These are phyloP conservation scores for Rhodotorula babjevae DNA, from an alignment of 768 basidiomycete species.

Conservation along the genomic window DNA sequence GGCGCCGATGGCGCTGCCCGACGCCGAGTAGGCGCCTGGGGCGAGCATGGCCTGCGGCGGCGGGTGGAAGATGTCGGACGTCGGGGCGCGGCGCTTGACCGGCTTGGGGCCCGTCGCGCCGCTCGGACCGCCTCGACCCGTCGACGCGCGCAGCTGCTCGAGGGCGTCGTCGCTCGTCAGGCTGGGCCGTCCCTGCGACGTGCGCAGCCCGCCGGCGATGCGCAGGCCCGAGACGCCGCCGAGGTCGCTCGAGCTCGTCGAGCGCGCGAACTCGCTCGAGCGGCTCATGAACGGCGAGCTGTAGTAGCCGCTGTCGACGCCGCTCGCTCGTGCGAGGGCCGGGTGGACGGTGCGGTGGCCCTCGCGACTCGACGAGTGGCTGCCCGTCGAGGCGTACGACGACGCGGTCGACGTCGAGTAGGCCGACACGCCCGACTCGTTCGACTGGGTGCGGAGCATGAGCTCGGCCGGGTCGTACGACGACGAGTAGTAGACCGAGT, in stretches of 20 bases:
- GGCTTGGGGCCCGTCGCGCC: background rate
- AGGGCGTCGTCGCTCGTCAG: background rate
- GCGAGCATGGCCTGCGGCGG: conserved; percentile 34
- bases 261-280: background rate
- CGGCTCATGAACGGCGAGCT: too few species aligned
- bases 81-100: background rate
- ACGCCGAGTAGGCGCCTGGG: background rate
- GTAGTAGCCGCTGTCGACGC: background rate
- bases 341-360: conserved; percentile 1
- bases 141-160: too few species aligned
- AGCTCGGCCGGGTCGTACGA: background rate
- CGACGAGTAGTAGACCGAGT: background rate
- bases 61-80: conserved; percentile 26
- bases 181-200: background rate
- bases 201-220: background rate
- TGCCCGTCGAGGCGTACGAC: background rate
- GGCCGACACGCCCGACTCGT: conserved; percentile 19
- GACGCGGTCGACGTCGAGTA: conserved; percentile 1
- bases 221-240: conserved; percentile 11
- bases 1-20: conserved; percentile 6
- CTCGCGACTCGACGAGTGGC: background rate
- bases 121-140: too few species aligned
- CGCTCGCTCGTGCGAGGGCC: background rate
- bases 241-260: conserved; percentile 6
- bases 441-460: conserved; percentile 14